Conservation (phyloP, 371 early-diverging fungal species). For the Zychaea mexicana region DNA sequence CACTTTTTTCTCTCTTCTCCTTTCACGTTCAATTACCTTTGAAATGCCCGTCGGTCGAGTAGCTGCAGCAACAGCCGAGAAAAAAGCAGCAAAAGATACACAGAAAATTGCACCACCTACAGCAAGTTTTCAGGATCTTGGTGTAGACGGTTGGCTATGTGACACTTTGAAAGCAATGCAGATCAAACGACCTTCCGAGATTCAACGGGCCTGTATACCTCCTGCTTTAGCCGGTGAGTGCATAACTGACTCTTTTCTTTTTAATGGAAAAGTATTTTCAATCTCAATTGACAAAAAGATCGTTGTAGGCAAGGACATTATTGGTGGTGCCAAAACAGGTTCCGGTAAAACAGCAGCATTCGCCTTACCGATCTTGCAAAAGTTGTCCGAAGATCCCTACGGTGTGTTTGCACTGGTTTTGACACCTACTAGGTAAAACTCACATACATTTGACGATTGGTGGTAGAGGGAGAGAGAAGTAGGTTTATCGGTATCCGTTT, state of each 20-base stretch:
- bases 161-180: constrained; percentile 79
- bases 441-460: not conserved
- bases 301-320: constrained; percentile 76
- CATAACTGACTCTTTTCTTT: too few relatives aligned
- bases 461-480: not conserved
- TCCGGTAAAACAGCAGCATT: constrained; percentile 99
- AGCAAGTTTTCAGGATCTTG: constrained; percentile 59
- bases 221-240: constrained; percentile 61
- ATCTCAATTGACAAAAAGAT: constrained; percentile 1
- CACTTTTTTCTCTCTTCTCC: not conserved
- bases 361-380: constrained; percentile 96
- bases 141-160: constrained; percentile 82
- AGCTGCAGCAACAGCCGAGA: constrained; percentile 13
- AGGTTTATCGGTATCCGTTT: not conserved
- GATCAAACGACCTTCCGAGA: constrained; percentile 91
- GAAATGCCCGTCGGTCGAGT: constrained; percentile 12
- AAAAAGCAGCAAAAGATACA: not conserved
- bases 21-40: not conserved
- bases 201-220: constrained; percentile 90
- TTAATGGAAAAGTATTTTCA: too few relatives aligned
- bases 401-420: constrained; percentile 94
- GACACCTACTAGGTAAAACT: constrained; percentile 91
- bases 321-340: constrained; percentile 99
- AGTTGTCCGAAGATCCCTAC: constrained; percentile 89
- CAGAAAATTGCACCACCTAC: constrained; percentile 11